Conservation (phyloP, 371 early-diverging fungal species). For the Thermomucor indicae-seudaticae region DNA sequence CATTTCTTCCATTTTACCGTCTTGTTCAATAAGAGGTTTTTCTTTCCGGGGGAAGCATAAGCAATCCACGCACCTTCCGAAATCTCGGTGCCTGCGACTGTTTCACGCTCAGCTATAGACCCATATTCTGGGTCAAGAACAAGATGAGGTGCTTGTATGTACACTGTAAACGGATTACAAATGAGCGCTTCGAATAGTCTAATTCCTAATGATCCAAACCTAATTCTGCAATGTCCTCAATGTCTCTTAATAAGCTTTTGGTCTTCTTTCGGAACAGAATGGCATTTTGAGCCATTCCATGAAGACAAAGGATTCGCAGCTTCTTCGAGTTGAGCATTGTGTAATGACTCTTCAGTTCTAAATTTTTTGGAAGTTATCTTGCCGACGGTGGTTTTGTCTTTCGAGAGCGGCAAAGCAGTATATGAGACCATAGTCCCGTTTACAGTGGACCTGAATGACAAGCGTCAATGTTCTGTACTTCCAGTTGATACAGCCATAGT, state of each 20-base stretch:
- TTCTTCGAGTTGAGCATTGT: constrained; percentile 16
- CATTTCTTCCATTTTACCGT: constrained; percentile 38
- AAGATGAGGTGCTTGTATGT: constrained; percentile 59
- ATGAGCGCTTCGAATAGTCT: too few relatives aligned
- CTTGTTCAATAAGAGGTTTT: constrained; percentile 23
- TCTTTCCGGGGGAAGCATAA: neutral
- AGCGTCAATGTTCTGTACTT: too few relatives aligned
- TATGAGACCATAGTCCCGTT: too few relatives aligned
- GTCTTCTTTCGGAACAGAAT: constrained; percentile 62
- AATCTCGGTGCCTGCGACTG: constrained; percentile 36
- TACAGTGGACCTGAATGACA: too few relatives aligned
- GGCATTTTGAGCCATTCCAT: constrained; percentile 76
- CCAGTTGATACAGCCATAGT: too few relatives aligned
- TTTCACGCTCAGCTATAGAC: constrained; percentile 46
- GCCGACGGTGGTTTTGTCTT: too few relatives aligned
- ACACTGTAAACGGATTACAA: constrained; percentile 31
- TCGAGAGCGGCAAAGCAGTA: too few relatives aligned
- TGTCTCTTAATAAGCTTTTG: constrained; percentile 61
- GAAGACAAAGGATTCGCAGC: constrained; percentile 65
- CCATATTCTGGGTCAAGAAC: constrained; percentile 48
- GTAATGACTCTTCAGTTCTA: too few relatives aligned
- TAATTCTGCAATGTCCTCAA: constrained; percentile 48
- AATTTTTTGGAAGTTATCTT: too few relatives aligned
- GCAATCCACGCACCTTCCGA: constrained; percentile 35
- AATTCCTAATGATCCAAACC: too few relatives aligned